Percentiles rank a stretch among this genome's conserved stretches.
Conservation (phyloP, 2,329 filamentous ascomycete genomes). For the Exserohilum turcica region DNA sequence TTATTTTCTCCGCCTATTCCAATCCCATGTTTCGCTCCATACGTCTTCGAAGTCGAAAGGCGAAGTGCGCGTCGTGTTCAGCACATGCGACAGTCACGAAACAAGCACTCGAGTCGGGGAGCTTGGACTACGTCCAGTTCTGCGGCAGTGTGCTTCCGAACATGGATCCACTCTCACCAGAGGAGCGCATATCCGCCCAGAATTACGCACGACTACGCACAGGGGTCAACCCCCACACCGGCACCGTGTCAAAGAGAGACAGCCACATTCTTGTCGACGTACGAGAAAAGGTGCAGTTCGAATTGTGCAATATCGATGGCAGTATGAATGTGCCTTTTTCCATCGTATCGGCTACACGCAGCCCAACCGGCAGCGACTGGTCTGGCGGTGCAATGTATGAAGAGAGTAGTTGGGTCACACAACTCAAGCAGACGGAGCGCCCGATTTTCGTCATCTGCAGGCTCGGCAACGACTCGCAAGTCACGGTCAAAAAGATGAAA, state of each 20-base stretch:
- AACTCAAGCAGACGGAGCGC: conserved; percentile 41
- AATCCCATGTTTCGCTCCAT: conserved; percentile 71
- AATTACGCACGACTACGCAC: conserved; percentile 59
- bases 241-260: conserved; percentile 34
- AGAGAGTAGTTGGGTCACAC: conserved; percentile 35
- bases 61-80: conserved; percentile 79
- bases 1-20: conserved; percentile 62
- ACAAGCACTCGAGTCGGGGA: conserved; percentile 66
- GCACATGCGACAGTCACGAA: conserved; percentile 65
- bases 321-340: conserved; percentile 78
- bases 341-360: conserved; percentile 48
- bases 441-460: conserved; percentile 76
- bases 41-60: conserved; percentile 70
- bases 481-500: conserved; percentile 69
- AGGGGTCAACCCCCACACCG: conserved; percentile 43
- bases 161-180: conserved; percentile 60
- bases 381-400: conserved; percentile 13
- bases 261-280: conserved; percentile 76
- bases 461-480: conserved; percentile 78
- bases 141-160: conserved; percentile 68
- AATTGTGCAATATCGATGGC: conserved; percentile 75
- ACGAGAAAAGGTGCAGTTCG: conserved; percentile 81
- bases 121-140: conserved; percentile 83
- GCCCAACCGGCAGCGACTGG: background rate
- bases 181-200: conserved; percentile 70